These are phyloP conservation scores for Nakataea oryzae DNA, from an alignment of 2,329 filamentous ascomycete genomes.

Conservation along the genomic window DNA sequence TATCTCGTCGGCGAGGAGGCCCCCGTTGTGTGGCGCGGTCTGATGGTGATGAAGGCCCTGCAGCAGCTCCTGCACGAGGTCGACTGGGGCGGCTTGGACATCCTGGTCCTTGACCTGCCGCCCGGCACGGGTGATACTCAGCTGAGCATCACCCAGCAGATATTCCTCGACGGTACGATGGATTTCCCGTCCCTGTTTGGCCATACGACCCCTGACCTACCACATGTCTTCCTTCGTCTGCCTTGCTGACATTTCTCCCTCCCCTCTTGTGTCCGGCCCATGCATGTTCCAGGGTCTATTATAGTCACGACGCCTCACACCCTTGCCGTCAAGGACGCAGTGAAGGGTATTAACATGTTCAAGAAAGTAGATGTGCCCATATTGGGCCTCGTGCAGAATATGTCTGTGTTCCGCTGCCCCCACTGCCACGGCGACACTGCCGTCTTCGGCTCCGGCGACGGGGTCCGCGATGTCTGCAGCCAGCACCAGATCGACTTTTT, in stretches of 20 bases:
- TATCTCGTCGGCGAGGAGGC: conserved; percentile 74
- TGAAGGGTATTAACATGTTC: conserved; percentile 91
- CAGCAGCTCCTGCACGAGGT: conserved; percentile 94
- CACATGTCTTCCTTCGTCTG: background rate
- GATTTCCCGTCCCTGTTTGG: background rate
- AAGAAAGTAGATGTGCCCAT: conserved; percentile 71
- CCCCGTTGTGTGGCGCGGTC: conserved; percentile 86
- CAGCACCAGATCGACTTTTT: conserved; percentile 70
- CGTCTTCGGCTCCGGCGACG: conserved; percentile 59
- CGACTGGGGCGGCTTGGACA: conserved; percentile 81
- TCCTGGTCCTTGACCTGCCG: conserved; percentile 83
- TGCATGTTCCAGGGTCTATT: conserved; percentile 50
- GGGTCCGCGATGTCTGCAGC: conserved; percentile 56
- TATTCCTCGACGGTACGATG: conserved; percentile 64
- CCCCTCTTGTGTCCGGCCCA: background rate
- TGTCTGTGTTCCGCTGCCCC: conserved; percentile 76
- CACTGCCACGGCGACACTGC: conserved; percentile 64
- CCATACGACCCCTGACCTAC: background rate
- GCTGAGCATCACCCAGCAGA: conserved; percentile 90
- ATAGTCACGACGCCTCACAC: conserved; percentile 93
- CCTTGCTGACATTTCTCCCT: conserved; percentile 1
- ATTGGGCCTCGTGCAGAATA: conserved; percentile 84
- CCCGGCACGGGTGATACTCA: conserved; percentile 95
- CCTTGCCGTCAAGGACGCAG: conserved; percentile 80
- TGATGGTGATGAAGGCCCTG: conserved; percentile 96